Percentiles rank a stretch among this genome's conserved stretches.
These are phyloP conservation scores for Phoenix dactylifera DNA, from an alignment of 176 grass and related monocot species.

Conservation along the genomic window DNA sequence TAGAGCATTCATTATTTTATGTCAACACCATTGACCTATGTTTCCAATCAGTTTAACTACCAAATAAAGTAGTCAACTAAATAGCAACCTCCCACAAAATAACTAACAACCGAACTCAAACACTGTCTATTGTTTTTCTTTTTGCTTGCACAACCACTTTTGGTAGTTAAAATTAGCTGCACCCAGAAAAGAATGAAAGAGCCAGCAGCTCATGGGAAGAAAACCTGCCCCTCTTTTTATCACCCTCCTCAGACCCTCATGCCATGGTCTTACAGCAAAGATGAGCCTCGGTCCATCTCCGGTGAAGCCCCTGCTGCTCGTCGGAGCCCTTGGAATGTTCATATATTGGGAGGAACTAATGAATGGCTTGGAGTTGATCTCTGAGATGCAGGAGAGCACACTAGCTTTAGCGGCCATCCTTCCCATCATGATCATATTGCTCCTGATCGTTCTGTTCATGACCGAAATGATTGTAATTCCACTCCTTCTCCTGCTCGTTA, in stretches of 20 bases:
- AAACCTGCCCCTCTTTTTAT: slow-evolving; percentile 9
- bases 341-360: slow-evolving; percentile 43
- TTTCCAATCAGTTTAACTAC: slow-evolving; percentile 3
- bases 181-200: slow-evolving; percentile 9
- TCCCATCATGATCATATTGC: slow-evolving; percentile 8
- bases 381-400: slow-evolving; percentile 29
- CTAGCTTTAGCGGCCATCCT: slow-evolving; percentile 19
- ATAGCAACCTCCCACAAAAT: slow-evolving; percentile 18
- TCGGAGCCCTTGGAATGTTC: slow-evolving; percentile 44
- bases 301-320: slow-evolving; percentile 55
- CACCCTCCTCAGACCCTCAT: slow-evolving; percentile 25
- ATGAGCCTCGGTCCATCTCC: slow-evolving; percentile 51
- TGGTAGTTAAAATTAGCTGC: slow-evolving; percentile 41
- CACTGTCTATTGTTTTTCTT: not conserved
- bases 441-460: slow-evolving; percentile 23
- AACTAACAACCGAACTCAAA: slow-evolving; percentile 23
- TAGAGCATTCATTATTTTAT: slow-evolving; percentile 26
- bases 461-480: slow-evolving; percentile 57
- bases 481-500: slow-evolving; percentile 24
- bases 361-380: slow-evolving; percentile 33
- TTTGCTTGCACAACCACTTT: too few species aligned
- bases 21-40: not conserved
- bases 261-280: slow-evolving; percentile 7
- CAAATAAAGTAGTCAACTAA: not conserved
- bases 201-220: slow-evolving; percentile 1